Evolutionary conservation across 78 protist genomes (phyloP).

Genomic region (Polysphondylium violaceum): DNA sequence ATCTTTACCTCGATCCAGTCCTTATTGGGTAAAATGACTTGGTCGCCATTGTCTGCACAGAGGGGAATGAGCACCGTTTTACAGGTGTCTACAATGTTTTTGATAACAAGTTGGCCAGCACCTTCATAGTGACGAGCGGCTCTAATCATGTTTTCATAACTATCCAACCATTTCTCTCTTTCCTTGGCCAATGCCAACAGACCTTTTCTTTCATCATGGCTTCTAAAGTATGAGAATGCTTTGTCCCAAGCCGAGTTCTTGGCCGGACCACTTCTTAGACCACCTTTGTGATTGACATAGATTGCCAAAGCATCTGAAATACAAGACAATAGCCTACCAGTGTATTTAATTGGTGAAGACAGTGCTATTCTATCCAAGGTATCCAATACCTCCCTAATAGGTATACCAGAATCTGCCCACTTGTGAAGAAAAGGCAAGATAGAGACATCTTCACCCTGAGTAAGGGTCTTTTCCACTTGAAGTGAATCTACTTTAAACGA

Average conservation of each 20-base stretch:
- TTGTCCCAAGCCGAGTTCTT: slow-evolving; percentile 4
- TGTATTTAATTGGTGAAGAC: slow-evolving; percentile 3
- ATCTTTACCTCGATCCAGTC: slow-evolving; percentile 18
- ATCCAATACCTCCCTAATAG: slow-evolving; percentile 4
- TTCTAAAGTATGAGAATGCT: slow-evolving; percentile 16
- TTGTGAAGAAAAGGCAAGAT: slow-evolving; percentile 25
- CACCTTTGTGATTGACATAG: slow-evolving; percentile 42
- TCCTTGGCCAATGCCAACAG: slow-evolving; percentile 28
- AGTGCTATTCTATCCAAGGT: slow-evolving; percentile 39
- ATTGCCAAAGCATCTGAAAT: slow-evolving; percentile 40
- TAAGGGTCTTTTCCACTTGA: slow-evolving; percentile 24
- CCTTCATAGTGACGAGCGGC: slow-evolving; percentile 76
- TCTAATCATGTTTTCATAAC: slow-evolving; percentile 32
- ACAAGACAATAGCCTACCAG: slow-evolving; percentile 32
- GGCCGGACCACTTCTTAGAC: slow-evolving; percentile 60
- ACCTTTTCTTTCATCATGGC: slow-evolving; percentile 39
- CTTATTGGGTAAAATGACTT: not conserved
- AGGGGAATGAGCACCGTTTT: not conserved
- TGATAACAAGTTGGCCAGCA: slow-evolving; percentile 65
- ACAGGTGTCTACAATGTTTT: slow-evolving; percentile 32
- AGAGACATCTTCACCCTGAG: slow-evolving; percentile 3
- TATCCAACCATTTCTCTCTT: slow-evolving; percentile 42
- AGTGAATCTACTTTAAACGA: slow-evolving; percentile 20
- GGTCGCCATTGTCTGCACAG: not conserved
- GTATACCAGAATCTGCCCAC: slow-evolving; percentile 30